These are phyloP conservation scores for Ichthyophthirius multifiliis DNA, from an alignment of 169 alveolate species.

Conservation along the genomic window DNA sequence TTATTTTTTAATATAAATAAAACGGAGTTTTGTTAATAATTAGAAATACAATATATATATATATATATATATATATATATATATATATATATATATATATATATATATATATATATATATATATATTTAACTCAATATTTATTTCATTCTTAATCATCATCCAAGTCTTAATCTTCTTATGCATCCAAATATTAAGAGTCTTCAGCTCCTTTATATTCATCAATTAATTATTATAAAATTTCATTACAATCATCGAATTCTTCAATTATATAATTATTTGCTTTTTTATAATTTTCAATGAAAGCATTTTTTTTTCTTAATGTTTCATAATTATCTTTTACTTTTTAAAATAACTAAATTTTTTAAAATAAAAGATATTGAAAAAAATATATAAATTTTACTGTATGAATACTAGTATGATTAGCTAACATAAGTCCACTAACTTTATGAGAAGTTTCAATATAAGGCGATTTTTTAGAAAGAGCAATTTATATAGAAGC, in stretches of 20 bases:
- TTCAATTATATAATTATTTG: conserved; percentile 82
- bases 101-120: too few species aligned
- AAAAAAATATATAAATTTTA: not conserved
- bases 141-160: not conserved
- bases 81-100: too few species aligned
- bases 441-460: conserved; percentile 94
- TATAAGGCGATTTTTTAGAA: conserved; percentile 96
- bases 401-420: conserved; percentile 95
- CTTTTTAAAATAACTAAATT: conserved; percentile 73
- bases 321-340: conserved; percentile 92
- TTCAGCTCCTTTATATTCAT: conserved; percentile 97
- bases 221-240: conserved; percentile 90
- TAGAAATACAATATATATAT: too few species aligned
- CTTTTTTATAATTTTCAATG: conserved; percentile 92
- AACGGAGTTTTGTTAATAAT: too few species aligned
- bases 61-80: too few species aligned
- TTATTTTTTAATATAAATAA: too few species aligned
- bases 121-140: too few species aligned
- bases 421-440: conserved; percentile 98
- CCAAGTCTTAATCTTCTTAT: conserved; percentile 49
- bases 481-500: conserved; percentile 97
- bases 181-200: conserved; percentile 91
- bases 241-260: conserved; percentile 93
- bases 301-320: conserved; percentile 96
- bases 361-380: not conserved